Evolutionary conservation across 1,139 yeast species (phyloP), one percentile per base, ranked within the genome.

Genomic region (Yamadazyma oceani): DNA sequence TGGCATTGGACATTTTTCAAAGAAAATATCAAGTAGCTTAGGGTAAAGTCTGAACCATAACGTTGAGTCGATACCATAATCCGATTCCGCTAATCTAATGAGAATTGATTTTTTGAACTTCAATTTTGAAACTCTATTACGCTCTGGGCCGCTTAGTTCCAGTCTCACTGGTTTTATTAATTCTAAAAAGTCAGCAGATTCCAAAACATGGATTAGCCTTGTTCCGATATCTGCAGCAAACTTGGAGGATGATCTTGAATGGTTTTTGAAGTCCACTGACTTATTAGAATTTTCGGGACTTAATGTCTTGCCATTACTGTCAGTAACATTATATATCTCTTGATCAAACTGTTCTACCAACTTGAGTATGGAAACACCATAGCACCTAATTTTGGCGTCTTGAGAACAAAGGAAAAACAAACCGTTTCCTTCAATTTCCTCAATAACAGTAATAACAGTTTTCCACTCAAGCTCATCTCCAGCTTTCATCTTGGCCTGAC

Each of bases 391-490:
- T 27, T 76, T 72, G 25, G 86, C 74, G 51, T 89, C 96, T 53
- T 88, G 95, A 2, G 96, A 86, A 53, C 96, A 88, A 22, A 94
- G 66, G 55, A 94, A 92, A 56, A 87, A 92, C 27, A 94, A 63
- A 0, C 97, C 99, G 55, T 90, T 88, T 0, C 98, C 97, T 62
- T 94, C 98, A 7, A 90, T 85, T 48, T 90, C 97, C 58, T 92
- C 97, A 35, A 90, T 82, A 0, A 85, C 82, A 0, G 95, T 84
- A 49, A 87, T 81, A 29, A 87, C 80, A 26, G 80, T 80, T 50
- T 85, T 85, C 75, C 90, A 72, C 51, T 85, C 94, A 32, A 87
- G 61, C 41, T 83, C 89, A 42, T 86, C 92, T 14, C 75, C 64
- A 5, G 77, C 71, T 36, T 66, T 73, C 25, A 59, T 41, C 28